These are phyloP conservation scores for Aspergillus diversus DNA, from an alignment of 495 filamentous ascomycete species.

Conservation along the genomic window DNA sequence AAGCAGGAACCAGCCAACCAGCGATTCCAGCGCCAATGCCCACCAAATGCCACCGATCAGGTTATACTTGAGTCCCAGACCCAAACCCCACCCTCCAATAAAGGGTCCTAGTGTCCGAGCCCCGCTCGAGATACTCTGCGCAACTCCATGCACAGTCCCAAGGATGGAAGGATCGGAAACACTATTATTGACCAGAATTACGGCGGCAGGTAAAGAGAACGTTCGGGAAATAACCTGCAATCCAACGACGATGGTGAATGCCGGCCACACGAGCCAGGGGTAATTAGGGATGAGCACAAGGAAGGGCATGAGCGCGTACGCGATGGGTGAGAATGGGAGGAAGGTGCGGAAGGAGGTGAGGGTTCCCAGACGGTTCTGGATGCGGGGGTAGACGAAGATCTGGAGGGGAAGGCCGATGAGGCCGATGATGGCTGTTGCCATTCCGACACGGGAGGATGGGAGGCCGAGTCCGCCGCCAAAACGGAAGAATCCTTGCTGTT, in stretches of 20 bases:
- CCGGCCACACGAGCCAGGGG: slow-evolving; percentile 54
- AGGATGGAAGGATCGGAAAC: slow-evolving; percentile 64
- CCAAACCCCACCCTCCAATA: slow-evolving; percentile 66
- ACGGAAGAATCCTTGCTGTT: slow-evolving; percentile 55
- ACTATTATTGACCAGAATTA: slow-evolving; percentile 72
- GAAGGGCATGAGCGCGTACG: slow-evolving; percentile 70
- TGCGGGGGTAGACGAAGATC: slow-evolving; percentile 67
- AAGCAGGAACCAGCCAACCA: slow-evolving; percentile 53
- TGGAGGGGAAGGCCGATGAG: slow-evolving; percentile 70
- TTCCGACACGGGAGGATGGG: slow-evolving; percentile 66
- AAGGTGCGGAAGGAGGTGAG: slow-evolving; percentile 60
- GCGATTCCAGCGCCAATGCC: slow-evolving; percentile 56
- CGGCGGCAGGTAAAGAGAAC: slow-evolving; percentile 68
- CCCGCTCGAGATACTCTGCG: slow-evolving; percentile 62
- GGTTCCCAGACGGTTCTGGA: slow-evolving; percentile 65
- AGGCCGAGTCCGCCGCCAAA: slow-evolving; percentile 77
- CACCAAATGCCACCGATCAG: slow-evolving; percentile 74
- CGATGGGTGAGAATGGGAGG: slow-evolving; percentile 64
- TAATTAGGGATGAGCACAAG: slow-evolving; percentile 60
- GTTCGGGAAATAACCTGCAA: slow-evolving; percentile 73
- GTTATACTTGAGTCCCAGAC: slow-evolving; percentile 64
- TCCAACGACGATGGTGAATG: slow-evolving; percentile 62
- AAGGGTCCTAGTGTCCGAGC: slow-evolving; percentile 69
- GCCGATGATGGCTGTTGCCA: slow-evolving; percentile 71
- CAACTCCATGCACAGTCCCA: slow-evolving; percentile 71